Evolutionary conservation across 2,329 filamentous ascomycete genomes (phyloP).

Genomic region (Alternaria incomplexa): DNA sequence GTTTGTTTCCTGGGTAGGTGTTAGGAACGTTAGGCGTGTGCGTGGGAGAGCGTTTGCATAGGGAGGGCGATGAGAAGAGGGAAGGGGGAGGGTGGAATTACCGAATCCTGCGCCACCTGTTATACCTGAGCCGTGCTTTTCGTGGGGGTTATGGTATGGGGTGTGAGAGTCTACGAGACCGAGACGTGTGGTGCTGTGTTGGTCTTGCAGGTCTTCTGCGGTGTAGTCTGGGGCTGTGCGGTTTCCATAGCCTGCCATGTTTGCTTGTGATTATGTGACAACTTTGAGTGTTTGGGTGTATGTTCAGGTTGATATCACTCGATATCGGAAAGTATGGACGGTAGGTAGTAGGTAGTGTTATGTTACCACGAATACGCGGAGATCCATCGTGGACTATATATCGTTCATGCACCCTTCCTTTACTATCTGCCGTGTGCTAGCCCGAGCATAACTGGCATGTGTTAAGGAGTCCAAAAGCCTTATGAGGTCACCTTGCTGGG

Average conservation of each 20-base stretch:
- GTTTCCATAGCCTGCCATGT: constrained; percentile 48
- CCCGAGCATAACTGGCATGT: not conserved
- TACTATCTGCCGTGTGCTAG: not conserved
- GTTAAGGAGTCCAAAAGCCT: constrained; percentile 15
- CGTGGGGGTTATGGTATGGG: constrained; percentile 36
- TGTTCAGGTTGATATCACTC: too few species aligned
- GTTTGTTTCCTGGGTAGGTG: constrained; percentile 41
- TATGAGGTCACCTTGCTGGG: constrained; percentile 40
- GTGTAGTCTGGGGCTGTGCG: constrained; percentile 32
- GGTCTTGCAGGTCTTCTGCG: constrained; percentile 17
- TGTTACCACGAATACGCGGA: not conserved
- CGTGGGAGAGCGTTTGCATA: not conserved
- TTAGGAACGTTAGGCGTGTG: not conserved
- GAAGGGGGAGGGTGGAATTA: not conserved
- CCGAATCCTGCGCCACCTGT: constrained; percentile 44
- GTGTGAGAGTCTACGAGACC: constrained; percentile 29
- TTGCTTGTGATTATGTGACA: not conserved
- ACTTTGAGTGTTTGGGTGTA: not conserved
- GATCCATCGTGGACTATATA: constrained; percentile 1
- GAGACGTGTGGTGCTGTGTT: constrained; percentile 40
- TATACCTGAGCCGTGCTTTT: constrained; percentile 40
- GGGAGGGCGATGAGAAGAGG: not conserved
- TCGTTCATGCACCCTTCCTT: not conserved
- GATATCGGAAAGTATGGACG: not conserved
- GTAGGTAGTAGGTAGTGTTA: not conserved